Evolutionary conservation across 495 filamentous ascomycete species (phyloP).

Genomic region (Podospora conica): DNA sequence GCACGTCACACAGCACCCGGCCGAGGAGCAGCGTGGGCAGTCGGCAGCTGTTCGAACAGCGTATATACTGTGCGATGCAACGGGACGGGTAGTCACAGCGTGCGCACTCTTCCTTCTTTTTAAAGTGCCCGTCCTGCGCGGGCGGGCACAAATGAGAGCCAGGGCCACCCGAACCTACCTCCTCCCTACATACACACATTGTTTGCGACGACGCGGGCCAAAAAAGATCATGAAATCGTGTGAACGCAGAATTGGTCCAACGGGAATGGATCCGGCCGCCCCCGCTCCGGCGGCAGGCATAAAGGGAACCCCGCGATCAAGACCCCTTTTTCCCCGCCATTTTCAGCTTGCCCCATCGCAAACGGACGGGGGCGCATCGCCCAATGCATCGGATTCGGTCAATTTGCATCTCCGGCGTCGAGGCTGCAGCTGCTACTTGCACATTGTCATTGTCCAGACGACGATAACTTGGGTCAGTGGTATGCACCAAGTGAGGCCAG

Average conservation of each 20-base stretch:
- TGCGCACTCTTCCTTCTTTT: background rate
- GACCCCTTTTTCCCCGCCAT: background rate
- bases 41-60: background rate
- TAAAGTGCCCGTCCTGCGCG: background rate
- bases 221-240: background rate
- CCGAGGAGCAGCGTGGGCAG: background rate
- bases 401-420: conserved; percentile 2
- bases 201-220: background rate
- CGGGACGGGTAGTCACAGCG: conserved; percentile 19
- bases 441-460: background rate
- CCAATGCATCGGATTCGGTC: conserved; percentile 1
- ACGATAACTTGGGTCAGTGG: background rate
- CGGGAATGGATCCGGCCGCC: background rate
- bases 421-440: background rate
- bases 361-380: background rate
- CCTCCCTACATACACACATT: background rate
- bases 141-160: background rate
- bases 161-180: background rate
- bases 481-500: too few relatives aligned
- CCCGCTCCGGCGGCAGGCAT: background rate
- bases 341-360: background rate
- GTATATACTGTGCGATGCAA: conserved; percentile 21
- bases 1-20: background rate
- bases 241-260: background rate
- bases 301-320: background rate